Evolutionary conservation across 192 early-diverging fungal genomes (phyloP).

Genomic region (Piromyces finnis): DNA sequence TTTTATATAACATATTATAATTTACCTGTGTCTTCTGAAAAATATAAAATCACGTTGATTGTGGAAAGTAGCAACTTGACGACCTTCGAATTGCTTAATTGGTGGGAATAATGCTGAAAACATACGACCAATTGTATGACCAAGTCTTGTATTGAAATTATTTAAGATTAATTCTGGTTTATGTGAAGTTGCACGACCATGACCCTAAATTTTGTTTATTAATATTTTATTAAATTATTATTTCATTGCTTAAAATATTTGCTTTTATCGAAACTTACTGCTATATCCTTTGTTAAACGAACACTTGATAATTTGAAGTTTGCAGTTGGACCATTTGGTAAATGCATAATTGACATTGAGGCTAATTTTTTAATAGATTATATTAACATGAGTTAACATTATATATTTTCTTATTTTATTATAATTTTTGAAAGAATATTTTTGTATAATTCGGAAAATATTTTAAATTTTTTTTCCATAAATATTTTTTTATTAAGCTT

Average conservation of each 20-base stretch:
- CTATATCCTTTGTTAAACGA: conserved; percentile 57
- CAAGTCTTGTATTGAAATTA: conserved; percentile 89
- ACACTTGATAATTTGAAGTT: conserved; percentile 83
- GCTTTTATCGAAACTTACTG: conserved; percentile 4
- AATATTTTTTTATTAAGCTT: too few relatives aligned
- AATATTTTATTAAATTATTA: not conserved
- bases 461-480: too few relatives aligned
- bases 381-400: too few relatives aligned
- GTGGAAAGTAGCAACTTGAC: conserved; percentile 90
- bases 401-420: too few relatives aligned
- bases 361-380: conserved; percentile 26
- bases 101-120: conserved; percentile 94
- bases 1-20: not conserved
- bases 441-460: too few relatives aligned
- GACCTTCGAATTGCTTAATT: conserved; percentile 84
- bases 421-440: too few relatives aligned
- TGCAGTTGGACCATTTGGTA: conserved; percentile 91
- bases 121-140: conserved; percentile 90
- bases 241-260: not conserved
- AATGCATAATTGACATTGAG: conserved; percentile 78
- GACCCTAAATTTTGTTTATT: conserved; percentile 18
- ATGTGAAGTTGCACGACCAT: conserved; percentile 58
- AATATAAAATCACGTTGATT: conserved; percentile 99
- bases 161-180: conserved; percentile 94
- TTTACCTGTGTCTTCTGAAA: conserved; percentile 76